These are phyloP conservation scores for Spatholobus suberectus DNA, from an alignment of 306 rosid species.

Conservation along the genomic window DNA sequence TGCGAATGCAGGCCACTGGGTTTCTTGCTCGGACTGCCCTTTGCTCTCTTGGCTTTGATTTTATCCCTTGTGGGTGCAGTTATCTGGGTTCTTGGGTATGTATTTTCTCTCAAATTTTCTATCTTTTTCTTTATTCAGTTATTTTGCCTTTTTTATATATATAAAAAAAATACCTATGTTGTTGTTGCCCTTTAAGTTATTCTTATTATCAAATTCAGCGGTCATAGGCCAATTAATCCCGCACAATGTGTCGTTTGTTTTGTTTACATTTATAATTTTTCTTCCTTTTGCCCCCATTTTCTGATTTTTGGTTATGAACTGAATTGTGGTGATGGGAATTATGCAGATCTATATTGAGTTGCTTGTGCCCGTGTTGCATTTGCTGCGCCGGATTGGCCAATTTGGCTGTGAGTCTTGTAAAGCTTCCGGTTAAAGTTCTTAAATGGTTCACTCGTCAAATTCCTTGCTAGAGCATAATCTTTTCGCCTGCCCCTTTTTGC, in stretches of 20 bases:
- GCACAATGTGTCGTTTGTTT: background rate
- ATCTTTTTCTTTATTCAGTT: background rate
- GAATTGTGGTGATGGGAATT: background rate
- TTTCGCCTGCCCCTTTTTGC: background rate
- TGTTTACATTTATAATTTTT: background rate
- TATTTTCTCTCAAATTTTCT: background rate
- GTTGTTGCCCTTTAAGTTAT: background rate
- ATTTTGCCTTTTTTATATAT: background rate
- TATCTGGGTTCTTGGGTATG: slow-evolving; percentile 78
- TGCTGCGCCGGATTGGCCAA: slow-evolving; percentile 73
- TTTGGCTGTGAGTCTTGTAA: slow-evolving; percentile 71
- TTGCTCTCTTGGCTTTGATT: slow-evolving; percentile 69
- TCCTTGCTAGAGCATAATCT: slow-evolving; percentile 56
- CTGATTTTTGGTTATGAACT: background rate
- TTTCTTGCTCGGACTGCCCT: slow-evolving; percentile 83
- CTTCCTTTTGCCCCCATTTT: background rate
- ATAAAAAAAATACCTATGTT: background rate
- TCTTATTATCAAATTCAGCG: no score
- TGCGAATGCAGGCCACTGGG: slow-evolving; percentile 91
- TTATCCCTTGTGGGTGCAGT: slow-evolving; percentile 73
- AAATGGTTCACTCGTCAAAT: slow-evolving; percentile 69
- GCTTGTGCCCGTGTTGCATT: slow-evolving; percentile 85
- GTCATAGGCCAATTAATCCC: background rate
- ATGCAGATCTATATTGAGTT: slow-evolving; percentile 73
- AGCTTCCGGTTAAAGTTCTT: slow-evolving; percentile 69